phyloP scores from a whole-genome alignment of 768 basidiomycete genomes.

The Melanogaster broomeanus region DNA sequence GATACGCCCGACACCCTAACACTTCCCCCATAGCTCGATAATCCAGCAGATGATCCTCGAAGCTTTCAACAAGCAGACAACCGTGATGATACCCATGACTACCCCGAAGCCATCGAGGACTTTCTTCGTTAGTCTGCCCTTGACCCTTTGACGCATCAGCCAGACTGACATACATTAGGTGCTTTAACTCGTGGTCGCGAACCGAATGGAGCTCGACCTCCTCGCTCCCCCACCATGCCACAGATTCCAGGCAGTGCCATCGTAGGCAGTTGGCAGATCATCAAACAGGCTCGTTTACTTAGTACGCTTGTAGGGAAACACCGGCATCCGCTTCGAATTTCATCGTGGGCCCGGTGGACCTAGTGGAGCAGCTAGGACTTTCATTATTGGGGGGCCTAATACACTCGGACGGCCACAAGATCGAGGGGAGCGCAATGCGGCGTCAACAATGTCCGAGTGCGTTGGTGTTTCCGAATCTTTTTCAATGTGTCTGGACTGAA shows the following conservation, averaged over 20 bases:
- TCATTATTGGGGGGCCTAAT: constrained; percentile 39
- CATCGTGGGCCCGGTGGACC: constrained; percentile 32
- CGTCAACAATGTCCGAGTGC: constrained; percentile 56
- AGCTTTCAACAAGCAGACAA: constrained; percentile 48
- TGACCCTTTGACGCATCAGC: neutral
- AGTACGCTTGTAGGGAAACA: constrained; percentile 7
- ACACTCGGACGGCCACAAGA: constrained; percentile 22
- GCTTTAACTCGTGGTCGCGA: neutral
- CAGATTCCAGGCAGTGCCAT: constrained; percentile 13
- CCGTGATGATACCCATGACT: constrained; percentile 25
- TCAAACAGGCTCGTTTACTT: neutral
- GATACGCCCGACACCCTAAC: constrained; percentile 2
- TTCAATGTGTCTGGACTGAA: neutral
- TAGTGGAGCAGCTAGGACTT: constrained; percentile 31
- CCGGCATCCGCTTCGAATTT: constrained; percentile 38
- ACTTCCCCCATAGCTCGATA: constrained; percentile 59
- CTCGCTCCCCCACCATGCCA: constrained; percentile 17
- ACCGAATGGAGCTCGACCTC: constrained; percentile 7
- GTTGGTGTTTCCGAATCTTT: constrained; percentile 14
- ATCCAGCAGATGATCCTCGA: constrained; percentile 74
- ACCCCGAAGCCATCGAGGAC: constrained; percentile 44
- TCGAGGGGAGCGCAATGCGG: constrained; percentile 29
- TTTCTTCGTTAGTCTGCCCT: constrained; percentile 46
- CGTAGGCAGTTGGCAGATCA: constrained; percentile 7
- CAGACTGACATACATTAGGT: constrained; percentile 7